Base-by-base conservation (phyloP, 2,329 filamentous ascomycete genomes). In the Coniochaeta hoffmannii region DNA sequence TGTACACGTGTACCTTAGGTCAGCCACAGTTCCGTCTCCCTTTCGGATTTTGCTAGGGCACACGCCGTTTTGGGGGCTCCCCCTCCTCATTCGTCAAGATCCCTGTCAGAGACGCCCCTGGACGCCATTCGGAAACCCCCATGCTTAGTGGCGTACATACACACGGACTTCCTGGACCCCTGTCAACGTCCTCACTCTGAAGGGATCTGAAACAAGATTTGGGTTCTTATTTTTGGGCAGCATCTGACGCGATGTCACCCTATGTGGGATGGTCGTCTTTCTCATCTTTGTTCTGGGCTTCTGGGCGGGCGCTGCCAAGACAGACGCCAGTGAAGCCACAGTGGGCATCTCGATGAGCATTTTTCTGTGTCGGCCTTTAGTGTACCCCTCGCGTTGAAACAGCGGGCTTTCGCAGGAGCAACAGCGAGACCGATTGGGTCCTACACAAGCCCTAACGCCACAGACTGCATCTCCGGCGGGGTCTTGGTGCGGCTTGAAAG, bases 151-250 rank as follows among this genome's bases (percentile, higher is more conserved):
- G 22, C 34, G n/a, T n/a, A 19, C 49, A 19, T 14, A 15, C 41
- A 46, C 41, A 46, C 41, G 41, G 41, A 46, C 49, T 31, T 11
- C 49, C n/a, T 22, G 31, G 30, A 31, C 30, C 49, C 49, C 15
- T 51, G 28, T 32, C 24, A 7, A 15, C 28, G 17, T 34, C 28
- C 8, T 51, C 28, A 31, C 22, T 31, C 46, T 31, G 26, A 30
- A 24, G 41, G 30, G 30, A 50, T 51, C 49, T 51, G 49, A 51
- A 51, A 51, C 49, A 51, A 36, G 50, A 53, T 53, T 53, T 53
- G 34, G 50, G 28, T 50, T 53, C 31, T 53, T 53, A 38, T 35
- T 38, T 38, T 38, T 53, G 31, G 31, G 3, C 22, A 38, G 32
- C 34, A 17, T 38, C 50, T 36, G 15, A 26, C 50, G 31, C 50